Evolutionary conservation across 2,329 filamentous ascomycete genomes (phyloP), one percentile per base, ranked within the genome.

Genomic region (Pseudocercospora musae): DNA sequence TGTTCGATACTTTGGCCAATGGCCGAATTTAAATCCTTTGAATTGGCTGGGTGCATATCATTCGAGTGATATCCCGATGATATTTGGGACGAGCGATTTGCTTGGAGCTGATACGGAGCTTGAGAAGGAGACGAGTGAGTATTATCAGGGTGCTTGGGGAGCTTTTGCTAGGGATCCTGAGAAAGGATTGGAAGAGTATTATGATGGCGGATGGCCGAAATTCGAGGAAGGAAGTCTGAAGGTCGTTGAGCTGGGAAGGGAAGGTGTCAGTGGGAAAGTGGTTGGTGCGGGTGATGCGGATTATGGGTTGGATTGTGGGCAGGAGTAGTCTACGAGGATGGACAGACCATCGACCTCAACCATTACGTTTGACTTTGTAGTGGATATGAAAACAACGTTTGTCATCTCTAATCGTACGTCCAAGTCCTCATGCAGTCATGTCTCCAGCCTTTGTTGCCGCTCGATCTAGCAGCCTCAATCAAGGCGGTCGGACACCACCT

Each of bases 111-210:
- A 69, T 52, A 66, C 65, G 3, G 54, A 29, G 18, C 55, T 31
- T 2, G 66, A 72, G 55, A 52, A 56, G 18, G 42, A 37, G 8
- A 70, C 65, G 31, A 60, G 46, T 9, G 65, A 69, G 58, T 69
- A 72, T 29, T 66, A 73, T 59, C 64, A 66, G 57, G 64, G 68
- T 23, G 73, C 74, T 11, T 76, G 71, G 71, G 70, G 68, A 7
- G 62, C 71, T 4, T 77, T 77, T 69, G 75, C 73, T 4, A 68
- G 65, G 33, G 68, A 76, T 65, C 73, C 76, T 13, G 48, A 25
- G 20, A 58, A 61, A 57, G 73, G 74, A 1, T 63, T 76, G 20
- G 60, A 48, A 6, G 54, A 62, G 5, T 40, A 40, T 40, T 40
- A 40, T 40, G 59, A 63, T 50, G 62, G 61, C 20, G 20, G 20